A percentile compares a stretch with the other conserved stretches of the same genome.
These are phyloP conservation scores for Penicillium sp. DNA, from an alignment of 2,329 filamentous ascomycete genomes.

Conservation along the genomic window DNA sequence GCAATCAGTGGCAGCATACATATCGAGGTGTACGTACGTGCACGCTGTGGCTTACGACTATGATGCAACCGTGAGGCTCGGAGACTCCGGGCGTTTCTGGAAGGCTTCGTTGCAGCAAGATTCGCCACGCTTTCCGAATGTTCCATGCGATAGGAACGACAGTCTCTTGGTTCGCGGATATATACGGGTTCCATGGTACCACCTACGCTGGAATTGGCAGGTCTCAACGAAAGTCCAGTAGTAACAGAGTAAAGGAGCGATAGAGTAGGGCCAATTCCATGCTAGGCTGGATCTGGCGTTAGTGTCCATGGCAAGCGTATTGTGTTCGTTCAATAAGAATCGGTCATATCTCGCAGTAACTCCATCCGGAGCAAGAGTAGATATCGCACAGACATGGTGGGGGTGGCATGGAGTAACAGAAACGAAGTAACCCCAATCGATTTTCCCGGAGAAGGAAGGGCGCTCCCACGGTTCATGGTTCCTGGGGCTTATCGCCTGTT, in stretches of 20 bases:
- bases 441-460: conserved; percentile 15
- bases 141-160: not conserved
- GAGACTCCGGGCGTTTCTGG: conserved; percentile 27
- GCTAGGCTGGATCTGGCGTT: not conserved
- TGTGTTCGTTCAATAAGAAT: not conserved
- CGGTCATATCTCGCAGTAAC: not conserved
- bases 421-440: conserved; percentile 1
- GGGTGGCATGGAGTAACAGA: not conserved
- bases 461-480: conserved; percentile 15
- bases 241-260: not conserved
- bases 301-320: not conserved
- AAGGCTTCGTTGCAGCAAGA: conserved; percentile 32
- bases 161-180: not conserved
- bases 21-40: not conserved
- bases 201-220: not conserved
- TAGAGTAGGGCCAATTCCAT: not conserved
- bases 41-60: not conserved
- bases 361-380: not conserved
- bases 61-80: conserved; percentile 14
- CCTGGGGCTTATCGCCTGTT: conserved; percentile 17
- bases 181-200: not conserved
- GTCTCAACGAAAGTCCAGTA: no score
- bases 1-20: no score
- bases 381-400: not conserved
- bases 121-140: not conserved